A percentile compares a stretch with the other conserved stretches of the same genome.
Evolutionary conservation across 192 early-diverging fungal genomes (phyloP).

Genomic region (Linnemannia exigua): DNA sequence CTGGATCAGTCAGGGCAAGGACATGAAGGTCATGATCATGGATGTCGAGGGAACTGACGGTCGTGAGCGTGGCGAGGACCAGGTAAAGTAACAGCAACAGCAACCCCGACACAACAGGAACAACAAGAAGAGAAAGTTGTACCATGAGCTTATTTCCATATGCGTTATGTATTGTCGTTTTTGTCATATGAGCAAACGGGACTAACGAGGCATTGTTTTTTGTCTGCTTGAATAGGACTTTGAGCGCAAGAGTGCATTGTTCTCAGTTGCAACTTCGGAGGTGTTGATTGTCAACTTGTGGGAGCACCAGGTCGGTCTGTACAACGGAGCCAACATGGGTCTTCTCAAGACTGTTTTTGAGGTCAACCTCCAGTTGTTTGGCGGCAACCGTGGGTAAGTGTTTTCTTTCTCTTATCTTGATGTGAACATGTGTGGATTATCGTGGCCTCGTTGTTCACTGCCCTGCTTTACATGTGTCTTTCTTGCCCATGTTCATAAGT

Average conservation of each 20-base stretch:
- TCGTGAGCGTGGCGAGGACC: constrained; percentile 97
- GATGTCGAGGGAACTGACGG: constrained; percentile 99
- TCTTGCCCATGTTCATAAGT: neutral
- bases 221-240: constrained; percentile 74
- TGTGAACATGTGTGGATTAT: neutral
- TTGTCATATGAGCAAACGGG: neutral
- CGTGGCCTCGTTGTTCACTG: neutral
- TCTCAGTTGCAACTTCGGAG: constrained; percentile 95
- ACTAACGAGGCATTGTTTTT: neutral
- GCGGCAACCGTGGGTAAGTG: constrained; percentile 76
- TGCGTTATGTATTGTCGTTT: neutral
- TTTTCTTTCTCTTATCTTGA: neutral
- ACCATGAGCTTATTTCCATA: no score
- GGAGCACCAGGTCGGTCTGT: constrained; percentile 98
- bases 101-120: neutral
- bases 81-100: constrained; percentile 51
- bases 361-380: constrained; percentile 98
- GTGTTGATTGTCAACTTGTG: constrained; percentile 98
- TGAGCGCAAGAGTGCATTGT: constrained; percentile 98
- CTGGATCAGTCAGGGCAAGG: constrained; percentile 91
- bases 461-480: neutral
- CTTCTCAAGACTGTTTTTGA: constrained; percentile 98
- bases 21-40: constrained; percentile 89
- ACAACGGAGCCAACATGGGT: constrained; percentile 99
- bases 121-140: no score